A percentile compares a stretch with the other conserved stretches of the same genome.
Conservation (phyloP, 164 flowering plant genomes). For the grape (Vitis vinifera) region DNA sequence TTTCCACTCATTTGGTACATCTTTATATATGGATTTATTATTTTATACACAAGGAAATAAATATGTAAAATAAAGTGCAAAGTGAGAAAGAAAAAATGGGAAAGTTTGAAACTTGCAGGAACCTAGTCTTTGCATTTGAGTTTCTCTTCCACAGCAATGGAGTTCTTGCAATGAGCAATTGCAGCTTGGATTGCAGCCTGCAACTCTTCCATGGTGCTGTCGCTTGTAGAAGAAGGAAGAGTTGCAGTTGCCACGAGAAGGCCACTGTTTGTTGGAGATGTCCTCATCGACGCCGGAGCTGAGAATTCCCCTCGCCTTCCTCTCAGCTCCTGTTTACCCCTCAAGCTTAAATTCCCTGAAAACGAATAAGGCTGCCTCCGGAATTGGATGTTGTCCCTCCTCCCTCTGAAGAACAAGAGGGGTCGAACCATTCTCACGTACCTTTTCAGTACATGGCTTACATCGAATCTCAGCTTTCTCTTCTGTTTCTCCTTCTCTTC, state of each 20-base stretch:
- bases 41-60: background rate
- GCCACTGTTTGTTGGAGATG: conserved; percentile 83
- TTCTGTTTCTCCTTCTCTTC: conserved; percentile 28
- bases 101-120: background rate
- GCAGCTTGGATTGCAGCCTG: conserved; percentile 98
- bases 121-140: conserved; percentile 12
- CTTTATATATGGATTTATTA: too few species aligned
- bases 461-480: conserved; percentile 45
- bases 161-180: conserved; percentile 94
- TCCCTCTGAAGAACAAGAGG: conserved; percentile 45
- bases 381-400: conserved; percentile 25
- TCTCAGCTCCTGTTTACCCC: conserved; percentile 5
- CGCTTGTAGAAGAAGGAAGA: conserved; percentile 33
- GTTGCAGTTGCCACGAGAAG: conserved; percentile 44
- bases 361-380: conserved; percentile 49
- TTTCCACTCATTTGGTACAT: too few species aligned
- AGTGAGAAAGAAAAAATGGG: background rate
- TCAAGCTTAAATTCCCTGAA: conserved; percentile 31
- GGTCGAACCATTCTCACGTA: conserved; percentile 63
- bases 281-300: conserved; percentile 80
- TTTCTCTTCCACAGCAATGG: conserved; percentile 52
- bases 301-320: conserved; percentile 50
- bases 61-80: background rate
- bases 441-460: conserved; percentile 51
- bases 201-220: conserved; percentile 91